Conservation (phyloP, 257 asterid species). For the Leptodermis oblonga region DNA sequence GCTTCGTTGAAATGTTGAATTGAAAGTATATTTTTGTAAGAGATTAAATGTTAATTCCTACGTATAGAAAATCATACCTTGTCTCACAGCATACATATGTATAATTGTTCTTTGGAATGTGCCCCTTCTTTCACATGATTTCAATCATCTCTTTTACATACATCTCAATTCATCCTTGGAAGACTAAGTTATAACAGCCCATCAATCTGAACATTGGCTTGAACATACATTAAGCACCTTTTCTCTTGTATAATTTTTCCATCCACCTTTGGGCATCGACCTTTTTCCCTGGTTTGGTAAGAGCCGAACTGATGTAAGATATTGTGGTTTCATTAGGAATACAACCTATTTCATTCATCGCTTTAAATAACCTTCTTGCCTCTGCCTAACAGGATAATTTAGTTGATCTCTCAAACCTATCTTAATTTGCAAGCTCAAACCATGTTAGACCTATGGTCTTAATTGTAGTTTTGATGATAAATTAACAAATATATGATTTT, state of each 20-base stretch:
- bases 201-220: background rate
- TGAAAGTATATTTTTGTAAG: too few relatives aligned
- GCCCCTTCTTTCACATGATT: background rate
- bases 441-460: too few relatives aligned
- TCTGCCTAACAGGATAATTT: constrained; percentile 49
- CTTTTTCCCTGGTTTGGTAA: constrained; percentile 72
- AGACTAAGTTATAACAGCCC: background rate
- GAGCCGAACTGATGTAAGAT: constrained; percentile 48
- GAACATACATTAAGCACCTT: constrained; percentile 26
- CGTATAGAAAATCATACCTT: constrained; percentile 2
- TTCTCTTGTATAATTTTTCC: constrained; percentile 48
- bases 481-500: too few relatives aligned
- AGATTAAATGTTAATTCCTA: too few relatives aligned
- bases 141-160: background rate
- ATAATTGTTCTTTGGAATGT: background rate
- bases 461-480: too few relatives aligned
- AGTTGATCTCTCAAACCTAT: constrained; percentile 37
- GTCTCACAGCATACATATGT: background rate
- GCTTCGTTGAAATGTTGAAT: too few relatives aligned
- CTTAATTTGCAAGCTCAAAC: constrained; percentile 53
- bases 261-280: constrained; percentile 61
- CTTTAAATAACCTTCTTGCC: constrained; percentile 60
- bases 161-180: background rate
- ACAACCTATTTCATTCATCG: constrained; percentile 66
- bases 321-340: constrained; percentile 63